Evolutionary conservation across 2,329 filamentous ascomycete genomes (phyloP).

Genomic region (Fusarium sp.): DNA sequence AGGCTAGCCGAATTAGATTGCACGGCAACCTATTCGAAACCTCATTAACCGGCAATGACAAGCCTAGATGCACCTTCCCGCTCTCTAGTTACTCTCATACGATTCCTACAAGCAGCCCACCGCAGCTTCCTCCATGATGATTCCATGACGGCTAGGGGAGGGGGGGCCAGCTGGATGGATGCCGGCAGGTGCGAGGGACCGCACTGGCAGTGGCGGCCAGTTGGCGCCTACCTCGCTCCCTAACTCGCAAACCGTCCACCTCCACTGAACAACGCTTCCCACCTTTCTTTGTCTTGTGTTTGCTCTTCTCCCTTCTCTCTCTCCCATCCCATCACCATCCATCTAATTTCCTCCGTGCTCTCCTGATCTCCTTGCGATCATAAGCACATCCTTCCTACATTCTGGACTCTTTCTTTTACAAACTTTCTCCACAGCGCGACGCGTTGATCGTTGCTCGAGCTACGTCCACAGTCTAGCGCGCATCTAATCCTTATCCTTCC

Average conservation of each 20-base stretch:
- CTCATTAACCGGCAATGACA: neutral
- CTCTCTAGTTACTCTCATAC: neutral
- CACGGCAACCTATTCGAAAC: neutral
- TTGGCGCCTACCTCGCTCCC: neutral
- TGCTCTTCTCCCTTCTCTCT: constrained; percentile 14
- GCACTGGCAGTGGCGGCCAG: constrained; percentile 3
- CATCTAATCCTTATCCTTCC: neutral
- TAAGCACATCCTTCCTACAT: neutral
- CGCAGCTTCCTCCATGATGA: neutral
- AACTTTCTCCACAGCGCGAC: neutral
- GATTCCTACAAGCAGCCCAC: neutral
- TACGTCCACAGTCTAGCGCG: neutral
- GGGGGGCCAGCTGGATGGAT: neutral
- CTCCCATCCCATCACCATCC: neutral
- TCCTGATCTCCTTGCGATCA: neutral
- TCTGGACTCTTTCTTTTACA: neutral
- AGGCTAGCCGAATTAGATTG: neutral
- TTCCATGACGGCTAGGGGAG: neutral
- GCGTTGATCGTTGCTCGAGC: neutral
- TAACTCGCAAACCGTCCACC: neutral
- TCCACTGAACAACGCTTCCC: constrained; percentile 11
- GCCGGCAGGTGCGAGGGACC: constrained; percentile 1
- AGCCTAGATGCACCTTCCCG: neutral
- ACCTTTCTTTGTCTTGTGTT: constrained; percentile 17
- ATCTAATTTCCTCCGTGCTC: neutral